These are phyloP conservation scores for Trypanosoma platydactyli DNA, from an alignment of 208 protist species.

Conservation along the genomic window DNA sequence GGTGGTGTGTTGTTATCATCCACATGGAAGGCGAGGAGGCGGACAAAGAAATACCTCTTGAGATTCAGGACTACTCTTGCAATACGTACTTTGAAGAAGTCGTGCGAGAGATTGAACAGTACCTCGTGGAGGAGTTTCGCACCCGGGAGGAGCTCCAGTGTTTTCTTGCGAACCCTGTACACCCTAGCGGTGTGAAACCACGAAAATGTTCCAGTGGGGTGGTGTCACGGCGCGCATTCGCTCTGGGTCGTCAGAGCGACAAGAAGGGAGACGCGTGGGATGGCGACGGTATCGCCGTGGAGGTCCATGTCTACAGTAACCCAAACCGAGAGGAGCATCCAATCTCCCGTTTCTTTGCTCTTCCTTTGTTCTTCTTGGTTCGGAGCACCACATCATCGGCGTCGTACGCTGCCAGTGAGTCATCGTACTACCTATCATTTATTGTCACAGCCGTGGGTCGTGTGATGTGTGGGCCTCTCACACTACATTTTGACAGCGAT, in stretches of 20 bases:
- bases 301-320: constrained; percentile 54
- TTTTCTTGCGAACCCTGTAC: constrained; percentile 29
- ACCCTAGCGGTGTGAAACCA: not conserved
- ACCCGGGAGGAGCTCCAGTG: constrained; percentile 35
- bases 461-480: constrained; percentile 38
- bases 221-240: constrained; percentile 19
- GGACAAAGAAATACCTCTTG: constrained; percentile 55
- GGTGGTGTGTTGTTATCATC: not conserved
- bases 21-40: not conserved
- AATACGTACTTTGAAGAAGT: constrained; percentile 63
- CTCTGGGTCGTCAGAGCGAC: not conserved
- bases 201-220: not conserved
- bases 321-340: constrained; percentile 31
- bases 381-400: constrained; percentile 29
- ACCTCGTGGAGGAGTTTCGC: constrained; percentile 47
- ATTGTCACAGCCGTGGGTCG: constrained; percentile 68
- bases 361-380: constrained; percentile 76
- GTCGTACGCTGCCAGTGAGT: constrained; percentile 53
- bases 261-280: not conserved
- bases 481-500: constrained; percentile 17
- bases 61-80: constrained; percentile 79
- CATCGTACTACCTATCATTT: constrained; percentile 67
- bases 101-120: constrained; percentile 56
- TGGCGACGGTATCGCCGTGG: constrained; percentile 39
- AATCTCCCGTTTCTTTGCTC: constrained; percentile 55